Conservation (phyloP, 1,139 yeast genomes). For the Saccharomyces hybrid region DNA sequence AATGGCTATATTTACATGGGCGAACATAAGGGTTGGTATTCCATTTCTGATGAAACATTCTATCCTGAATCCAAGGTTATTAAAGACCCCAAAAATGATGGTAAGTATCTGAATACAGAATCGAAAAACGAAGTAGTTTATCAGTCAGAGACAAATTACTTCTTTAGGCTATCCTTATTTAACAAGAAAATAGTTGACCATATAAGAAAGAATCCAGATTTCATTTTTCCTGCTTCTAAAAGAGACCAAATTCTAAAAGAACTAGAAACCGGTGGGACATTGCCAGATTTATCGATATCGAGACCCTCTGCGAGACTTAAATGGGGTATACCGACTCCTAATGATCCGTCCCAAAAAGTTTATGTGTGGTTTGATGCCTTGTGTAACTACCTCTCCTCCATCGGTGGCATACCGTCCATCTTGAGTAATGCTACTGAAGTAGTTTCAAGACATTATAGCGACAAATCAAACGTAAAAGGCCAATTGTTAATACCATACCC, state of each 20-base stretch:
- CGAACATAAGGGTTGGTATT: slow-evolving; percentile 88
- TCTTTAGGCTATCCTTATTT: slow-evolving; percentile 63
- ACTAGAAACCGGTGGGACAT: slow-evolving; percentile 37
- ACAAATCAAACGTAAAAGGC: slow-evolving; percentile 39
- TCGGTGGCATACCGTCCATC: slow-evolving; percentile 46
- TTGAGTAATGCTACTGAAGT: slow-evolving; percentile 18
- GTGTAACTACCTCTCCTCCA: slow-evolving; percentile 70
- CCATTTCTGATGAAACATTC: slow-evolving; percentile 89
- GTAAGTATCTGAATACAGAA: slow-evolving; percentile 50
- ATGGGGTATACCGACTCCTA: slow-evolving; percentile 92
- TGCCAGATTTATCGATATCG: slow-evolving; percentile 68
- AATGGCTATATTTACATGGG: slow-evolving; percentile 75
- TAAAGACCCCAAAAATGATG: slow-evolving; percentile 27
- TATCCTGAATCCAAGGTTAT: slow-evolving; percentile 76
- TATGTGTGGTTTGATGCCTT: slow-evolving; percentile 98
- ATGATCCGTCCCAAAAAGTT: slow-evolving; percentile 65
- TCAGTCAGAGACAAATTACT: slow-evolving; percentile 79
- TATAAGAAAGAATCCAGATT: slow-evolving; percentile 38
- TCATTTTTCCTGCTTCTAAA: slow-evolving; percentile 57
- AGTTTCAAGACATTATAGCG: slow-evolving; percentile 2
- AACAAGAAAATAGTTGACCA: slow-evolving; percentile 42
- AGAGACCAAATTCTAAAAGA: slow-evolving; percentile 52
- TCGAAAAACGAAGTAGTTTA: slow-evolving; percentile 67
- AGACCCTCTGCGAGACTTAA: slow-evolving; percentile 67
- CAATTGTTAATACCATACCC: slow-evolving; percentile 21